Evolutionary conservation across 805 yeast genomes (phyloP).

Genomic region (Metschnikowia borealis): DNA sequence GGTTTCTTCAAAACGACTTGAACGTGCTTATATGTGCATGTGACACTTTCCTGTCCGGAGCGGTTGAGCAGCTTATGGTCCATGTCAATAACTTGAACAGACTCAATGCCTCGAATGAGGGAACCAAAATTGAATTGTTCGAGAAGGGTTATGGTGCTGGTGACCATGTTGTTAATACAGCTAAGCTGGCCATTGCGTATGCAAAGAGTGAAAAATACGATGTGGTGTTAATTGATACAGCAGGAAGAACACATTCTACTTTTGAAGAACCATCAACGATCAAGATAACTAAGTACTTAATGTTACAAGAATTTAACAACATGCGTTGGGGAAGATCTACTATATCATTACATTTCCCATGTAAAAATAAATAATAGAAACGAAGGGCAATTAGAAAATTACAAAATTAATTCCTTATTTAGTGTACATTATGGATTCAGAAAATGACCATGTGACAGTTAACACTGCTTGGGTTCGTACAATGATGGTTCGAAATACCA

Average conservation of each 20-base stretch:
- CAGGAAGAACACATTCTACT: constrained; percentile 96
- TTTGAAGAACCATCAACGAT: too few relatives aligned
- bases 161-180: constrained; percentile 88
- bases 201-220: constrained; percentile 72
- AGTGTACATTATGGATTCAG: too few relatives aligned
- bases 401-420: too few relatives aligned
- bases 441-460: too few relatives aligned
- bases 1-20: constrained; percentile 88
- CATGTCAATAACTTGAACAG: constrained; percentile 82
- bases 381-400: too few relatives aligned
- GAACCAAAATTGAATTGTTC: constrained; percentile 63
- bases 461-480: too few relatives aligned
- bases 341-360: too few relatives aligned
- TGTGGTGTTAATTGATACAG: constrained; percentile 91
- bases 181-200: constrained; percentile 81
- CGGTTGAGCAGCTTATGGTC: constrained; percentile 94
- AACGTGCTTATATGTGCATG: constrained; percentile 91
- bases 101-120: constrained; percentile 47
- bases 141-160: constrained; percentile 97
- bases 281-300: too few relatives aligned
- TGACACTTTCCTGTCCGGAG: constrained; percentile 97
- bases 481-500: too few relatives aligned
- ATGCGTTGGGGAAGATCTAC: too few relatives aligned
- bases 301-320: too few relatives aligned
- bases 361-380: too few relatives aligned